Evolutionary conservation across 495 filamentous ascomycete genomes (phyloP).

Genomic region (Trichoderma orchidacearum): DNA sequence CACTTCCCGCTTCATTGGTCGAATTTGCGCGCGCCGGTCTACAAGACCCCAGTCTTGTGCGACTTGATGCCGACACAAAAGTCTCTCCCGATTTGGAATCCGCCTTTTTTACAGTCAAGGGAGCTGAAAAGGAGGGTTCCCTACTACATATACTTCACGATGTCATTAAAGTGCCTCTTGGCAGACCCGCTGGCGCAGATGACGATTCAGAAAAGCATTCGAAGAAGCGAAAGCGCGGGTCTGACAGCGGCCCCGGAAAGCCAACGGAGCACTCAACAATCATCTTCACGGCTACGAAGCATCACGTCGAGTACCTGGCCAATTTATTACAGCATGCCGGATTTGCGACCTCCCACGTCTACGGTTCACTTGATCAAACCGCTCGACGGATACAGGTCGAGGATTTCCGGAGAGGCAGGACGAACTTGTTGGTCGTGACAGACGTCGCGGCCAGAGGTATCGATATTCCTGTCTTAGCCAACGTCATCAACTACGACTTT

Average conservation of each 20-base stretch:
- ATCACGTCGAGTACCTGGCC: constrained; percentile 92
- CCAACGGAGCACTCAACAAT: constrained; percentile 79
- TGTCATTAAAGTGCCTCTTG: constrained; percentile 84
- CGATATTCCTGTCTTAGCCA: constrained; percentile 89
- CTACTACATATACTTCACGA: constrained; percentile 80
- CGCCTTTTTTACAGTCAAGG: constrained; percentile 87
- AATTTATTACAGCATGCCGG: constrained; percentile 57
- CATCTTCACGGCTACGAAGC: constrained; percentile 86
- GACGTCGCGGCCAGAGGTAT: constrained; percentile 96
- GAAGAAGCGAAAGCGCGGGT: constrained; percentile 58
- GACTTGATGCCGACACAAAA: constrained; percentile 88
- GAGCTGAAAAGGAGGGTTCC: constrained; percentile 84
- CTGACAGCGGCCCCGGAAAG: constrained; percentile 35
- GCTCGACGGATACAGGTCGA: constrained; percentile 83
- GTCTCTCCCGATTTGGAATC: constrained; percentile 87
- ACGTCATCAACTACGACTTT: constrained; percentile 99
- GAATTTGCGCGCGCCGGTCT: constrained; percentile 92
- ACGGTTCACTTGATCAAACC: constrained; percentile 85
- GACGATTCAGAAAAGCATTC: constrained; percentile 31
- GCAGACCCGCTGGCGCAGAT: constrained; percentile 42
- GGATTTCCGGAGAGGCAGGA: constrained; percentile 68
- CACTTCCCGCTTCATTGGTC: constrained; percentile 80
- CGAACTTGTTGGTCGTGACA: constrained; percentile 91
- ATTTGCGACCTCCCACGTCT: constrained; percentile 82
- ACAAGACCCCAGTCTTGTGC: constrained; percentile 74